Conservation (phyloP, 352 stramenopile species). For the Globisporangium carolinianum region DNA sequence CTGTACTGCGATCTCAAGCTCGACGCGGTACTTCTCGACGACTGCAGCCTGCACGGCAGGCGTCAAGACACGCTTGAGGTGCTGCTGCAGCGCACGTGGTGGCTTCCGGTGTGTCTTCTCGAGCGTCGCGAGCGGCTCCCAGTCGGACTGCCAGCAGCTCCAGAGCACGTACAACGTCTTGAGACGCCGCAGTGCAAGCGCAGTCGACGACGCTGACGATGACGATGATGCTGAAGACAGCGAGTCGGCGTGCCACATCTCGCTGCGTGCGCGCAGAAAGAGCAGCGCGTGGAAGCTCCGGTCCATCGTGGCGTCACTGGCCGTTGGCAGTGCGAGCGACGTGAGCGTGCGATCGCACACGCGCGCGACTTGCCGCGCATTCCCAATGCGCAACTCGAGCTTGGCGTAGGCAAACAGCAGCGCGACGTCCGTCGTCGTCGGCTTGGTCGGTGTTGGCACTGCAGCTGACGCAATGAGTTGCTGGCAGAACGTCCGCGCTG, state of each 20-base stretch:
- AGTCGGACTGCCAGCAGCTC: slow-evolving; percentile 21
- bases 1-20: slow-evolving; percentile 29
- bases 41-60: slow-evolving; percentile 15
- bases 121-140: slow-evolving; percentile 28
- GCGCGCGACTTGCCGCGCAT: slow-evolving; percentile 33
- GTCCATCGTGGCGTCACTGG: slow-evolving; percentile 3
- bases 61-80: slow-evolving; percentile 18
- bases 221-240: not conserved
- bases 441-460: not conserved
- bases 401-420: slow-evolving; percentile 48
- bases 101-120: slow-evolving; percentile 29
- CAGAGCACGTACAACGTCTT: slow-evolving; percentile 30
- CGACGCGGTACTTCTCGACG: slow-evolving; percentile 33
- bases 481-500: slow-evolving; percentile 30
- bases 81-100: slow-evolving; percentile 4
- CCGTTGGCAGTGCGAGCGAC: slow-evolving; percentile 13
- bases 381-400: slow-evolving; percentile 37
- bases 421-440: slow-evolving; percentile 10
- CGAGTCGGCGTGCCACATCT: slow-evolving; percentile 17
- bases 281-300: slow-evolving; percentile 42
- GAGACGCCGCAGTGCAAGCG: slow-evolving; percentile 4
- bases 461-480: slow-evolving; percentile 10
- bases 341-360: slow-evolving; percentile 53
- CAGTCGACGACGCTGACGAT: not conserved
- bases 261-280: slow-evolving; percentile 37